A percentile compares a stretch with the other conserved stretches of the same genome.
Evolutionary conservation across 345 rosid genomes (phyloP).

Genomic region (Orychophragmus violaceus): DNA sequence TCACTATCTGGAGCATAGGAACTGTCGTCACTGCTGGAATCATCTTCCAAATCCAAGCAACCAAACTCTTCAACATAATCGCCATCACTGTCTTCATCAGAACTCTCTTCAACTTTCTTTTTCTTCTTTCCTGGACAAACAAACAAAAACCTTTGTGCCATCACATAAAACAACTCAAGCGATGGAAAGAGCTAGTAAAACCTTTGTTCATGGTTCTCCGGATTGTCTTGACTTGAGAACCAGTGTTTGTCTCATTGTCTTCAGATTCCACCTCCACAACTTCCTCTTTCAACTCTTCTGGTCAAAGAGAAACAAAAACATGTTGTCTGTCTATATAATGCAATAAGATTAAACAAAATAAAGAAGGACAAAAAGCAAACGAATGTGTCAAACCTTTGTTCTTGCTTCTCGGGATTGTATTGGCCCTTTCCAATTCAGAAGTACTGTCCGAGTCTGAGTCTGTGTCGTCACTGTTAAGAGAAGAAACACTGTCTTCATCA

Average conservation of each 20-base stretch:
- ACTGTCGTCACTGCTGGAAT: slow-evolving; percentile 4
- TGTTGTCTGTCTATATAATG: too few species aligned
- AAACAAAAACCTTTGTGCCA: background rate
- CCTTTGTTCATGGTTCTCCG: background rate
- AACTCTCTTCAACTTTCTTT: background rate
- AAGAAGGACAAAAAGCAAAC: background rate
- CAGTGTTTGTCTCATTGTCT: too few species aligned
- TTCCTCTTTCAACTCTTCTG: too few species aligned
- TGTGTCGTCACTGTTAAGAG: too few species aligned
- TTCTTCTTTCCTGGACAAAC: slow-evolving; percentile 10
- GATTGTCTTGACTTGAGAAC: background rate
- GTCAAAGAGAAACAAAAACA: too few species aligned
- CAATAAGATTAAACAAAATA: too few species aligned
- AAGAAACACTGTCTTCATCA: background rate
- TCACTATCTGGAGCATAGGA: slow-evolving; percentile 6
- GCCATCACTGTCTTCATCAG: background rate
- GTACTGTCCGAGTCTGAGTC: background rate
- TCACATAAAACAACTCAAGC: background rate
- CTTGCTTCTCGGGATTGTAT: background rate
- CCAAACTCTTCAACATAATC: background rate
- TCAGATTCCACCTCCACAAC: too few species aligned
- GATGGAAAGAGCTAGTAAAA: background rate
- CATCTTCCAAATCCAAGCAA: background rate
- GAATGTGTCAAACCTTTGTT: background rate
- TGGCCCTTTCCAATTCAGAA: background rate